Percentiles rank a stretch among this genome's conserved stretches.
These are phyloP conservation scores for Dothiorella sarmentorum DNA, from an alignment of 2,329 filamentous ascomycete genomes.

Conservation along the genomic window DNA sequence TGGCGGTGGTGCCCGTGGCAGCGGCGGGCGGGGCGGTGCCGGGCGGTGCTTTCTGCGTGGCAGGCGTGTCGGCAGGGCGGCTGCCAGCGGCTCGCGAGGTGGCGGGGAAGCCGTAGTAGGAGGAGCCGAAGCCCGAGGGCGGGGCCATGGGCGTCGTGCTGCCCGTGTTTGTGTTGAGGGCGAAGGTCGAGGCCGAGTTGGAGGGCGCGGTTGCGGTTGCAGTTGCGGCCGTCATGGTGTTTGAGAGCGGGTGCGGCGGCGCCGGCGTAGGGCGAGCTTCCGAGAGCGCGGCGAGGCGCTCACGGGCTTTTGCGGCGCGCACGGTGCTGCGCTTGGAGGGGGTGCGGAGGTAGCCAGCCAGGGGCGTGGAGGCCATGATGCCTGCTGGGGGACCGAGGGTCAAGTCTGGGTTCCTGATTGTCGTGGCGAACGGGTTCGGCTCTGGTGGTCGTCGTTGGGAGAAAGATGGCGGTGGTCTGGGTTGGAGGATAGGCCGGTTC, in stretches of 20 bases:
- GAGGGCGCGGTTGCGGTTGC: conserved; percentile 26
- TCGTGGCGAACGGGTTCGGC: conserved; percentile 22
- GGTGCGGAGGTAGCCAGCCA: conserved; percentile 45
- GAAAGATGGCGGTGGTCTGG: not conserved
- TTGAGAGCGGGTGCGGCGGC: not conserved
- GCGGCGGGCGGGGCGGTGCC: conserved; percentile 3
- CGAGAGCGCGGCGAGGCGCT: conserved; percentile 19
- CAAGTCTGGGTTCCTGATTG: conserved; percentile 30
- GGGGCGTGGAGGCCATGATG: conserved; percentile 21
- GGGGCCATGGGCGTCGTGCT: conserved; percentile 10
- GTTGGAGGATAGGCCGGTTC: conserved; percentile 3
- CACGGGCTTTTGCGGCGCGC: conserved; percentile 21
- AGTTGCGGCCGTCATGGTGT: conserved; percentile 17
- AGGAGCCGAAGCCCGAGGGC: not conserved
- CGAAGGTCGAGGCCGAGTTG: not conserved
- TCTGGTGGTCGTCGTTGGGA: conserved; percentile 22
- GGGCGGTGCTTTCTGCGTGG: no score
- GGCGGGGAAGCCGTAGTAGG: not conserved
- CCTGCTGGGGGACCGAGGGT: not conserved
- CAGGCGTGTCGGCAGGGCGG: no score
- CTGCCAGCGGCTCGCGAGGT: not conserved
- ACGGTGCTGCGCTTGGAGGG: conserved; percentile 42
- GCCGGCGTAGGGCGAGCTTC: no score
- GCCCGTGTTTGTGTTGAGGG: conserved; percentile 1
- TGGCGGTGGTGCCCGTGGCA: not conserved